These are phyloP conservation scores for Colletotrichum lindemuthianum DNA, from an alignment of 2,329 filamentous ascomycete genomes.

Conservation along the genomic window DNA sequence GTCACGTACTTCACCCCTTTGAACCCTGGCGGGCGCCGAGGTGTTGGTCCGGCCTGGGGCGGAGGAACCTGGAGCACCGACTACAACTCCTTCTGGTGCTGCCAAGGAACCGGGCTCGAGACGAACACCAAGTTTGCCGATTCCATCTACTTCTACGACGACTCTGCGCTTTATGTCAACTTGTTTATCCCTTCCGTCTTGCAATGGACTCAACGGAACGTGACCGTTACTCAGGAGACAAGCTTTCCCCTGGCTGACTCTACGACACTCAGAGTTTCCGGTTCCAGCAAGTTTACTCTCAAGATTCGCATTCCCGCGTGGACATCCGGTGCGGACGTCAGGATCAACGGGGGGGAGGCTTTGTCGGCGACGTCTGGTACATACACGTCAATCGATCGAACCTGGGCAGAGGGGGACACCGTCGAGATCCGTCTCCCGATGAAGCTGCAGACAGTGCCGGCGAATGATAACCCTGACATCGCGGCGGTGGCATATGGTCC, in stretches of 20 bases:
- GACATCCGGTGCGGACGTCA: slow-evolving; percentile 51
- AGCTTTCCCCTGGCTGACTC: slow-evolving; percentile 54
- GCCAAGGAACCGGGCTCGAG: slow-evolving; percentile 61
- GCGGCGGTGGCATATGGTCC: slow-evolving; percentile 60
- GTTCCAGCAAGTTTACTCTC: slow-evolving; percentile 46
- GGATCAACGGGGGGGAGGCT: slow-evolving; percentile 53
- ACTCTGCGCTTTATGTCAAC: slow-evolving; percentile 57
- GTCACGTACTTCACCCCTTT: slow-evolving; percentile 64
- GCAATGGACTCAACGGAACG: slow-evolving; percentile 52
- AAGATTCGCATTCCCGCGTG: slow-evolving; percentile 59
- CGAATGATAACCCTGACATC: slow-evolving; percentile 57
- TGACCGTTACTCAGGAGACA: slow-evolving; percentile 55
- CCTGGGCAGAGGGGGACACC: slow-evolving; percentile 55
- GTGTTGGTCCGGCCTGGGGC: slow-evolving; percentile 63
- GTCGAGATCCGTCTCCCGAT: slow-evolving; percentile 58
- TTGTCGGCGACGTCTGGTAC: slow-evolving; percentile 46
- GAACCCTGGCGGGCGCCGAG: slow-evolving; percentile 56
- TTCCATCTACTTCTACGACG: slow-evolving; percentile 60
- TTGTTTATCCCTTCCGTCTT: slow-evolving; percentile 58
- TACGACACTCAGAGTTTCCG: slow-evolving; percentile 49
- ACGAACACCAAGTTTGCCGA: slow-evolving; percentile 65
- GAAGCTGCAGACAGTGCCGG: slow-evolving; percentile 51
- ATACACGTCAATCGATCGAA: slow-evolving; percentile 52
- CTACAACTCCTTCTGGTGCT: slow-evolving; percentile 64
- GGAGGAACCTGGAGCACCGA: slow-evolving; percentile 65